A percentile compares a stretch with the other conserved stretches of the same genome.
Evolutionary conservation across 805 yeast genomes (phyloP).

Genomic region (Metschnikowia gruessii): DNA sequence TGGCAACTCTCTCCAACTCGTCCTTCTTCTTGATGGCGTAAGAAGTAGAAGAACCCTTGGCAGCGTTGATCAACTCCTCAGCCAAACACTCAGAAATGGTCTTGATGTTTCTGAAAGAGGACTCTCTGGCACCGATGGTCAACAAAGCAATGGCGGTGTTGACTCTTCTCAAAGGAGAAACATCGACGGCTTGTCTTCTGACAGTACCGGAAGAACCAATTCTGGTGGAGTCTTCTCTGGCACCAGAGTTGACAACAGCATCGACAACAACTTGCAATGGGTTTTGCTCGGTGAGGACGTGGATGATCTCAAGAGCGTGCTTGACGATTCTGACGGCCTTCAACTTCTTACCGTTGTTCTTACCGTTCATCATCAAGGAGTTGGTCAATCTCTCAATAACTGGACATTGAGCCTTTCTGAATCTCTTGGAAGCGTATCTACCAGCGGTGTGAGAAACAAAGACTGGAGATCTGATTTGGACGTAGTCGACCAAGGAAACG

Average conservation of each 20-base stretch:
- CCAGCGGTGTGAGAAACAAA: conserved; percentile 99
- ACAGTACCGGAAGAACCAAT: conserved; percentile 99
- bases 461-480: conserved; percentile 96
- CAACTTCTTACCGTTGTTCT: conserved; percentile 99
- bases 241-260: conserved; percentile 99
- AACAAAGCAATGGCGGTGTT: conserved; percentile 98
- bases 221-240: conserved; percentile 99
- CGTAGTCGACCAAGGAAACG: conserved; percentile 96
- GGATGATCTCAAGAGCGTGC: conserved; percentile 97
- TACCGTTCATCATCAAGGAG: conserved; percentile 99
- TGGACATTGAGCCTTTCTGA: conserved; percentile 99
- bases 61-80: conserved; percentile 99
- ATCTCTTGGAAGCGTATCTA: conserved; percentile 98
- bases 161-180: conserved; percentile 99
- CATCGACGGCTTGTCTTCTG: conserved; percentile 99
- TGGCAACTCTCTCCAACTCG: conserved; percentile 99
- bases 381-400: conserved; percentile 98
- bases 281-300: conserved; percentile 97
- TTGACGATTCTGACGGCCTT: conserved; percentile 99
- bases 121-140: conserved; percentile 99
- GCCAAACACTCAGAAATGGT: conserved; percentile 99
- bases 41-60: conserved; percentile 99
- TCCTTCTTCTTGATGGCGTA: conserved; percentile 99
- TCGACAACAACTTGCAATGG: conserved; percentile 99
- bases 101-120: conserved; percentile 99